Base-by-base conservation (phyloP, 805 yeast genomes). In the Saturnispora halmiae region DNA sequence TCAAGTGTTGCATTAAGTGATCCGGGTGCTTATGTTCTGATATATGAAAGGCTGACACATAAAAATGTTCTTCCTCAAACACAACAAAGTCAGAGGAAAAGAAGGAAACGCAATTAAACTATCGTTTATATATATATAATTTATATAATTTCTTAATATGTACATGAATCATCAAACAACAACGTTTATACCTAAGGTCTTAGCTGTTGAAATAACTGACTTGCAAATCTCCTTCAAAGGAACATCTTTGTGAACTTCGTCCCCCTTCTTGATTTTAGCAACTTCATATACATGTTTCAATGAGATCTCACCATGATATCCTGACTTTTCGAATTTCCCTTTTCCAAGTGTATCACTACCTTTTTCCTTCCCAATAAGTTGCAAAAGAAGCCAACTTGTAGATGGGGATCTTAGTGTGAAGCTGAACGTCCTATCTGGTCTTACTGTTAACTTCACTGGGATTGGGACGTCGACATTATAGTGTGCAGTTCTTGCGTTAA, bases 401-500 rank as follows among this genome's bases (percentile, higher is more conserved):
- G 95, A 86, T 18, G 98, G 98, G 3, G 92, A 75, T 52, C 84
- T 87, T 67, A 84, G 68, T 51, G 82, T 94, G 58, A 92, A 92
- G 1, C 78, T 59, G 58, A 90, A 92, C 0, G 90, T 58, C 62
- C 98, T 73, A 62, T 92, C 97, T n/a, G 96, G 96, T 53, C 77
- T 81, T 30, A 92, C 87, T 0, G 80, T 80, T 38, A 92, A 72
- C 31, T 81, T 62, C 33, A 83, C 88, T 1, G 98, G 98, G 34
- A 90, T 74, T 11, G 98, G 98, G 1, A 76, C 75, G 33, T 95
- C 96, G 13, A 94, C 86, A 40, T 73, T 73, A 56, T 75, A 82
- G 49, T 79, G 78, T 6, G 95, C 94, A 10, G 97, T 87, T 61
- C 95, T 79, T 20, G 98, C 98, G 60, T 92, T 92, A 70, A 92